Evolutionary conservation across 495 filamentous ascomycete genomes (phyloP).

Genomic region (Pseudevernia furfuracea): DNA sequence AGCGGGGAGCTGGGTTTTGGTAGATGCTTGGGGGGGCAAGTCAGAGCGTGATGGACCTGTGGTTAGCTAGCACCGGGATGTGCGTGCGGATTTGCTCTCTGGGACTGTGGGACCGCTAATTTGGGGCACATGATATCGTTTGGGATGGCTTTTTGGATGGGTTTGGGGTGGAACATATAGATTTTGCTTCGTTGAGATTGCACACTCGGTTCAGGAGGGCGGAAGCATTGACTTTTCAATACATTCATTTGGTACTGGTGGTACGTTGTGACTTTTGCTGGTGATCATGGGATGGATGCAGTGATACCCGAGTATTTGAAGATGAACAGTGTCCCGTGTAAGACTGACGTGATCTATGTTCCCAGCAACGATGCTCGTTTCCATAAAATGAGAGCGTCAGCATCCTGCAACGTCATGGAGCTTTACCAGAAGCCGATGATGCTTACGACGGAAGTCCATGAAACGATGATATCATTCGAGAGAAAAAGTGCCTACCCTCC

Average conservation of each 20-base stretch:
- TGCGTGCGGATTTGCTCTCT: background rate
- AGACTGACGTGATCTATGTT: background rate
- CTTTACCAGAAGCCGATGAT: too few species aligned
- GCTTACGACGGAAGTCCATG: too few species aligned
- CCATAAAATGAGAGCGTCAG: too few species aligned
- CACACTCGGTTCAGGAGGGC: background rate
- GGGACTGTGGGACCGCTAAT: background rate
- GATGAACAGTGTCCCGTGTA: too few species aligned
- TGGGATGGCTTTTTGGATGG: background rate
- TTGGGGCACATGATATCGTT: background rate
- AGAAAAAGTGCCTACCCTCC: too few species aligned
- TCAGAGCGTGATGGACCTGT: background rate
- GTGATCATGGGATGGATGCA: background rate
- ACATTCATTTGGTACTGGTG: slow-evolving; percentile 1
- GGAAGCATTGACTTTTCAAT: background rate
- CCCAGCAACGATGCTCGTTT: too few species aligned
- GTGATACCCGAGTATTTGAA: background rate
- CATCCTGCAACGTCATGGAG: too few species aligned
- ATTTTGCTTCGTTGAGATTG: background rate
- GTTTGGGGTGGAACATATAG: background rate
- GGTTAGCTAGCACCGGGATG: background rate
- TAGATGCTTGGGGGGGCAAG: background rate
- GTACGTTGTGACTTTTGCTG: background rate
- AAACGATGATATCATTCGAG: too few species aligned
- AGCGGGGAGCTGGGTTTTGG: background rate